Evolutionary conservation across 2,329 filamentous ascomycete genomes (phyloP).

Genomic region (Reticulascus tulasneorum): DNA sequence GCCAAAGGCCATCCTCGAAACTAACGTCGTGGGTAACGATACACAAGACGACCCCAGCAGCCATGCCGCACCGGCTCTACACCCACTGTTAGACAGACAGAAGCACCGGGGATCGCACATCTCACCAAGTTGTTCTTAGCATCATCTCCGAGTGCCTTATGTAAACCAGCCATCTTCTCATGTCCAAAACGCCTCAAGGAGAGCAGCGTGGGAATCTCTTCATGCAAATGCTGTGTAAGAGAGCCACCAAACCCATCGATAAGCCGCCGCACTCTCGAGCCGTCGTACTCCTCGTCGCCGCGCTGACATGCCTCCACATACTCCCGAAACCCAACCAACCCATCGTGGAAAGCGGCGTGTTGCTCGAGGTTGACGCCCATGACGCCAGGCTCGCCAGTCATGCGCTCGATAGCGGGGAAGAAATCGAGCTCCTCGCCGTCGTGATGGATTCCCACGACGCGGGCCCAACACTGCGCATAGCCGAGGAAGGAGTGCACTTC

Average conservation of each 20-base stretch:
- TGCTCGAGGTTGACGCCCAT: conserved; percentile 39
- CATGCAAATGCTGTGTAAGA: conserved; percentile 24
- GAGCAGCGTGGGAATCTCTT: conserved; percentile 27
- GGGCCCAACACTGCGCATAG: conserved; percentile 28
- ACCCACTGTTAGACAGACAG: background rate
- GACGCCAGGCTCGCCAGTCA: conserved; percentile 28
- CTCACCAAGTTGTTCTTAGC: conserved; percentile 18
- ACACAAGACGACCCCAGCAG: conserved; percentile 14
- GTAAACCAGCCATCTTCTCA: conserved; percentile 18
- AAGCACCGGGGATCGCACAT: background rate
- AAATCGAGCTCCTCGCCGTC: conserved; percentile 30
- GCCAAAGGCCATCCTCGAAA: conserved; percentile 28
- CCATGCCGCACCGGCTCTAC: conserved; percentile 17
- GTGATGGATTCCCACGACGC: conserved; percentile 33
- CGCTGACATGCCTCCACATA: conserved; percentile 20
- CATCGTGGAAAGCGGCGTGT: conserved; percentile 32
- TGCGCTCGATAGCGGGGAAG: conserved; percentile 33
- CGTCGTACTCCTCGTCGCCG: conserved; percentile 21
- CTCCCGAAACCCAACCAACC: conserved; percentile 21
- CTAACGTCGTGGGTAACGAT: conserved; percentile 18
- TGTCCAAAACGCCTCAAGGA: conserved; percentile 19
- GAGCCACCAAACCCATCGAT: conserved; percentile 26
- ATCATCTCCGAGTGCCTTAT: conserved; percentile 11
- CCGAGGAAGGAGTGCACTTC: conserved; percentile 29
- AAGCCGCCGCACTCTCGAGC: conserved; percentile 18